Base-by-base conservation (phyloP, 441 rosid species). In the Kokia cookei region DNA sequence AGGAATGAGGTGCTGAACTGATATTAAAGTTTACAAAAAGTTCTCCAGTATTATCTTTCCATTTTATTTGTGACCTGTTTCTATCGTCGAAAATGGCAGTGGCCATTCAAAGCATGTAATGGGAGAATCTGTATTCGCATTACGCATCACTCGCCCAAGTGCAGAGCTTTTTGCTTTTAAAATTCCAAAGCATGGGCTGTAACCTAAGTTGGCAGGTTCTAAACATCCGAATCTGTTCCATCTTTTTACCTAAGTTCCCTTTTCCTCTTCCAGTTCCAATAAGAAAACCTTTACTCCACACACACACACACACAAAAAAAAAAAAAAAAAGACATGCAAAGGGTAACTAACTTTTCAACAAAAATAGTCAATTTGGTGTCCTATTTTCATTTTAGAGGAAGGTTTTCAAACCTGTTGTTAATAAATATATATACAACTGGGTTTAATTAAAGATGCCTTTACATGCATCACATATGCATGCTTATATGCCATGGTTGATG, bases 201-300 rank as follows among this genome's bases (percentile, higher is more conserved):
- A 29, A 62, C 3, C 48, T 57, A 15, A 48, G 40, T 6, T 48
- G 7, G 22, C 68, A 15, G 53, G 24, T 14, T 32, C 45, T 57
- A 32, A 48, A 48, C 70, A 73, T 73, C 50, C 19, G 62, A 73
- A 63, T 73, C 76, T 51, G 61, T 62, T 51, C 70, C 15, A 19
- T 32, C 37, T 29, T 54, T 45, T 40, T 48, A 54, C 53, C 26
- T 35, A 53, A 62, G 47, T 48, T 73, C 40, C 69, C 47, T 61
- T 29, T 35, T 61, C 51, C 40, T 9, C 51, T 50, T 9, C 35
- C 32, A 5, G 51, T 45, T 45, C 48, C 40, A 73, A 17, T n/a
- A 51, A 10, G 45, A 10, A 51, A 10, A 5, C 57, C 71, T 66
- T 47, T 47, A 4, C 57, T 26, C 24, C 12, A 26, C 53, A 19